A percentile compares a stretch with the other conserved stretches of the same genome.
Conservation (phyloP, 2,329 filamentous ascomycete species). For the Nakataea oryzae region DNA sequence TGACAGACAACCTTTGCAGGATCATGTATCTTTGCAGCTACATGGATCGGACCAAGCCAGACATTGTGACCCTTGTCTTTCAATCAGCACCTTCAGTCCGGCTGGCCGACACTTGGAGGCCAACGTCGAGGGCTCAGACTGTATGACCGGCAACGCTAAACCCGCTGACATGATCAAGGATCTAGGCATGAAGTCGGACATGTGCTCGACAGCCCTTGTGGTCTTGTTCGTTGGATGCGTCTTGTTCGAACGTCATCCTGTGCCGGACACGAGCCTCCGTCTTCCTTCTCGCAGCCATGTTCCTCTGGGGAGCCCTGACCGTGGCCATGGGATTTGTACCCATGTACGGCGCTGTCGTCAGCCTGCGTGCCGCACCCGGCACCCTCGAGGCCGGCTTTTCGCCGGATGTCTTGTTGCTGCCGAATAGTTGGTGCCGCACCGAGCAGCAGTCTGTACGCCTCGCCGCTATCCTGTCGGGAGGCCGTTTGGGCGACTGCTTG, state of each 20-base stretch:
- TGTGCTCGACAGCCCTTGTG: constrained; percentile 44
- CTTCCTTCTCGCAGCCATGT: constrained; percentile 25
- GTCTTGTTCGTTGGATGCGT: constrained; percentile 60
- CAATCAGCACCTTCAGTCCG: not conserved
- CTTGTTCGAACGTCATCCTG: constrained; percentile 30
- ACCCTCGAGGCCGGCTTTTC: constrained; percentile 46
- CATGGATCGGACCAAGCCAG: constrained; percentile 1
- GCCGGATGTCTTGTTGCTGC: constrained; percentile 45
- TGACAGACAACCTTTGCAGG: no score
- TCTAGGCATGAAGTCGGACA: constrained; percentile 34
- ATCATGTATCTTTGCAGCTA: constrained; percentile 1
- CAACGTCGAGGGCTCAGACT: not conserved
- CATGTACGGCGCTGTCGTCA: constrained; percentile 20
- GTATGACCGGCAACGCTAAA: constrained; percentile 31
- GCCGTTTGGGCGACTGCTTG: constrained; percentile 50
- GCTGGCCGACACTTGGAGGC: not conserved
- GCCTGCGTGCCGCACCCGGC: constrained; percentile 34
- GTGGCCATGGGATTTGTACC: constrained; percentile 26
- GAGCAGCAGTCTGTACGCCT: constrained; percentile 11
- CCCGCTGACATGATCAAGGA: constrained; percentile 23
- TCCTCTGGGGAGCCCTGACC: constrained; percentile 27
- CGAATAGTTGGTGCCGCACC: constrained; percentile 54
- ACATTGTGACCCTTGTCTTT: not conserved
- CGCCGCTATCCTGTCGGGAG: constrained; percentile 55
- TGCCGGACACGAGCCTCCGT: constrained; percentile 27